phyloP scores from a whole-genome alignment of 2,329 filamentous ascomycete species.

The Xylariaceae sp. region DNA sequence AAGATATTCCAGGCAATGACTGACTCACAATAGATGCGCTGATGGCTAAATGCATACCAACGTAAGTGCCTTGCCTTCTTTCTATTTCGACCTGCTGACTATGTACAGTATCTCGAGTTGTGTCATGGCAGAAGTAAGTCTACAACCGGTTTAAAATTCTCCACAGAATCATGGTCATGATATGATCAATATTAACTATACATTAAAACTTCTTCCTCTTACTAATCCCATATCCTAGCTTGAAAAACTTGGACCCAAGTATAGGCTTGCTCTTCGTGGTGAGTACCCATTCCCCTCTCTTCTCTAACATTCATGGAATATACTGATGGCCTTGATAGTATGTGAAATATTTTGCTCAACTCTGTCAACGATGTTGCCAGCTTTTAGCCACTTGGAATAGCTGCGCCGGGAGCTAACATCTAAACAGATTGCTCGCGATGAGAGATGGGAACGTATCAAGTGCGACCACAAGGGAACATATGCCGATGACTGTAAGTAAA shows the following conservation, averaged over 20 bases:
- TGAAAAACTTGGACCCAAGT: slow-evolving; percentile 86
- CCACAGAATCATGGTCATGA: too few relatives aligned
- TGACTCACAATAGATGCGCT: not conserved
- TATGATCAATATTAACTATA: not conserved
- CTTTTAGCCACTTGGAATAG: not conserved
- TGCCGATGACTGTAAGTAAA: slow-evolving; percentile 17
- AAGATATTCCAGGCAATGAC: not conserved
- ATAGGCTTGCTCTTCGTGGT: slow-evolving; percentile 68
- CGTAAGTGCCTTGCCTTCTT: slow-evolving; percentile 5
- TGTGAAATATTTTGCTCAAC: not conserved
- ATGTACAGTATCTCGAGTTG: slow-evolving; percentile 83
- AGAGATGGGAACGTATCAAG: slow-evolving; percentile 78
- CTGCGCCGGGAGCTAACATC: slow-evolving; percentile 12
- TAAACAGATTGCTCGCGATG: slow-evolving; percentile 72
- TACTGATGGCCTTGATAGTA: not conserved
- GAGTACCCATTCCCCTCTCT: too few relatives aligned
- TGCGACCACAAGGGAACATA: slow-evolving; percentile 56
- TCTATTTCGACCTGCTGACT: not conserved
- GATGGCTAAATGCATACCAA: not conserved
- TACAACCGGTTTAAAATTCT: not conserved
- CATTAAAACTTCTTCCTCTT: not conserved
- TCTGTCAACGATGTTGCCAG: not conserved
- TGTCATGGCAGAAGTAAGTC: slow-evolving; percentile 50
- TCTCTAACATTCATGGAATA: too few relatives aligned
- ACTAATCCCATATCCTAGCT: slow-evolving; percentile 46